These are phyloP conservation scores for Schizochytrium sp. DNA, from an alignment of 108 stramenopile species.

Conservation along the genomic window DNA sequence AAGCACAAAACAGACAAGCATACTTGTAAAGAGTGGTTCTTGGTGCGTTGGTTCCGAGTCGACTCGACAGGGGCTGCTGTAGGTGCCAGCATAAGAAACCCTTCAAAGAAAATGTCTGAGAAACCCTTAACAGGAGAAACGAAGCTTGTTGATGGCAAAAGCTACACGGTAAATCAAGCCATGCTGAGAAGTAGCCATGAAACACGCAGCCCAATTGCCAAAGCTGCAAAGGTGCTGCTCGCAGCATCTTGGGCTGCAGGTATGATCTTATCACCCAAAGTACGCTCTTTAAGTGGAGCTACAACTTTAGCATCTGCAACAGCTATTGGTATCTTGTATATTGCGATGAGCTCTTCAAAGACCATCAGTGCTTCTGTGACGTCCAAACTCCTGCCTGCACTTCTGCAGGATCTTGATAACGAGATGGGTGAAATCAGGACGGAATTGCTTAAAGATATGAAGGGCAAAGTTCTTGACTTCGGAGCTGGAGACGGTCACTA, in stretches of 20 bases:
- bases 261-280: not conserved
- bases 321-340: not conserved
- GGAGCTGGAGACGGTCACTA: conserved; percentile 71
- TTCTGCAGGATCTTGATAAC: conserved; percentile 14
- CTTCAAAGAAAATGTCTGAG: no score
- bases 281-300: not conserved
- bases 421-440: conserved; percentile 51
- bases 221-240: not conserved
- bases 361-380: not conserved
- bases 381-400: not conserved
- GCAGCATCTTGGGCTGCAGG: not conserved
- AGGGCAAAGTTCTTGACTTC: conserved; percentile 69
- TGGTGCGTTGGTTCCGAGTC: no score
- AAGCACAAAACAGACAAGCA: no score
- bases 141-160: not conserved
- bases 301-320: not conserved
- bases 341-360: not conserved
- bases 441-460: conserved; percentile 60
- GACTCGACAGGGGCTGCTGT: no score
- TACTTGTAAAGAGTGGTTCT: no score
- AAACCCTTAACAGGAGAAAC: no score
- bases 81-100: no score
- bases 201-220: not conserved
- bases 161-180: not conserved
- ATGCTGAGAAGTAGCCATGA: not conserved